Base-by-base conservation (phyloP, 768 basidiomycete species). In the Auriscalpium vulgare region DNA sequence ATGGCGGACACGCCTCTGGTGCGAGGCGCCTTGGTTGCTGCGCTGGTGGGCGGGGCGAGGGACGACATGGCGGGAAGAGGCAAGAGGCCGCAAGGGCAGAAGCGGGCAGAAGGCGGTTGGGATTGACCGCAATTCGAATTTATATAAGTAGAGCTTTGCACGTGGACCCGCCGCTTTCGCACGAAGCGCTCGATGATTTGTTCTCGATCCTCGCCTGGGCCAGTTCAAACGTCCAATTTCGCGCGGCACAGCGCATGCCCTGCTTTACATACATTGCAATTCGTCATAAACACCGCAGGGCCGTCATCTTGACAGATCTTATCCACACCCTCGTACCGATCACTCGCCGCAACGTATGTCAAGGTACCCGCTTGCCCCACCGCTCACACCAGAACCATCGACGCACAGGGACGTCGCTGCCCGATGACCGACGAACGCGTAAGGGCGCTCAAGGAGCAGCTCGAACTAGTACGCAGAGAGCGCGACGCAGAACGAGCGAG, bases 1-100 rank as follows among this genome's bases (percentile, higher is more conserved):
- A 62, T 62, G 43, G 48, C 52, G 38, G 61, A 60, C 38, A 61
- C 59, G 52, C 61, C 61, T 45, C 61, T 57, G 21, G 54, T 62
- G 49, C 61, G 61, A 36, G 61, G 61, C 36, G 55, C 53, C 37
- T 54, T 56, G 6, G 49, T 1, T 10, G 54, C 7, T 0, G 48
- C 34, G 49, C 34, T 36, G 36, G 52, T 21, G 37, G 50, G 13
- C 47, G 56, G n/a, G 10, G 38, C 21, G 43, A 56, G 52, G 37
- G 11, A 57, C 44, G 59, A 53, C 61, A 62, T 60, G 50, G 37
- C 23, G 11, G 17, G 29, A 43, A 43, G 13, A 48, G 49, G 50
- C 13, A 47, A 47, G 53, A 17, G 50, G 29, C 37, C 13, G 14
- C 21, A 19, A 4, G 19, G 1, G 4, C 17, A 9, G 10, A 29